A percentile compares a stretch with the other conserved stretches of the same genome.
phyloP scores from a whole-genome alignment of 2,329 filamentous ascomycete genomes.

The Metarhizium rileyi region DNA sequence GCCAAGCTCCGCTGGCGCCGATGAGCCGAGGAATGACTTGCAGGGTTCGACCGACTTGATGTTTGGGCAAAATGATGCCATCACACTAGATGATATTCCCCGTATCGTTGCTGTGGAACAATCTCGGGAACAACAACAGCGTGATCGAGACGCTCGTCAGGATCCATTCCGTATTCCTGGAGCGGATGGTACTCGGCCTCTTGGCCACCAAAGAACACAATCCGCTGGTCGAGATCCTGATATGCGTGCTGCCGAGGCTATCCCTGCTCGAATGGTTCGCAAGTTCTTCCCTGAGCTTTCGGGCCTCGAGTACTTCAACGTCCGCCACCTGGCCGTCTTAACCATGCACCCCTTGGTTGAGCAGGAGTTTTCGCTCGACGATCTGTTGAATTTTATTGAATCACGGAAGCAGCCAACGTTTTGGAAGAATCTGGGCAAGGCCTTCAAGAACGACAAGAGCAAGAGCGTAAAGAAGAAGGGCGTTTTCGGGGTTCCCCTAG shows the following conservation, averaged over 20 bases:
- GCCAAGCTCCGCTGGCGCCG: conserved; percentile 62
- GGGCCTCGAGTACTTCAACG: conserved; percentile 92
- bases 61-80: conserved; percentile 80
- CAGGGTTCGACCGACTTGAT: conserved; percentile 64
- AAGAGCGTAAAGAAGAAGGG: conserved; percentile 83
- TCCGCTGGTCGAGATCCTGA: conserved; percentile 43
- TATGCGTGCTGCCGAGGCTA: conserved; percentile 40
- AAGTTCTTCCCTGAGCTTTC: conserved; percentile 96
- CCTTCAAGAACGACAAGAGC: conserved; percentile 77
- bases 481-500: conserved; percentile 82
- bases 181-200: conserved; percentile 36
- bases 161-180: conserved; percentile 53
- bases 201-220: conserved; percentile 57
- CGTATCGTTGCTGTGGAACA: conserved; percentile 93
- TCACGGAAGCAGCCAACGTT: conserved; percentile 82
- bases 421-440: conserved; percentile 97
- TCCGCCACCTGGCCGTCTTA: conserved; percentile 86
- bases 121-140: conserved; percentile 79
- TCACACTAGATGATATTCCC: conserved; percentile 93
- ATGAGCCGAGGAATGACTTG: conserved; percentile 29
- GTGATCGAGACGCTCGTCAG: conserved; percentile 39
- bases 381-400: conserved; percentile 86
- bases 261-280: conserved; percentile 49
- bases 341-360: conserved; percentile 91
- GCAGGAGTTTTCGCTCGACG: conserved; percentile 84